A percentile compares a stretch with the other conserved stretches of the same genome.
These are phyloP conservation scores for Prunus fruticosa DNA, from an alignment of 306 rosid species.

Conservation along the genomic window DNA sequence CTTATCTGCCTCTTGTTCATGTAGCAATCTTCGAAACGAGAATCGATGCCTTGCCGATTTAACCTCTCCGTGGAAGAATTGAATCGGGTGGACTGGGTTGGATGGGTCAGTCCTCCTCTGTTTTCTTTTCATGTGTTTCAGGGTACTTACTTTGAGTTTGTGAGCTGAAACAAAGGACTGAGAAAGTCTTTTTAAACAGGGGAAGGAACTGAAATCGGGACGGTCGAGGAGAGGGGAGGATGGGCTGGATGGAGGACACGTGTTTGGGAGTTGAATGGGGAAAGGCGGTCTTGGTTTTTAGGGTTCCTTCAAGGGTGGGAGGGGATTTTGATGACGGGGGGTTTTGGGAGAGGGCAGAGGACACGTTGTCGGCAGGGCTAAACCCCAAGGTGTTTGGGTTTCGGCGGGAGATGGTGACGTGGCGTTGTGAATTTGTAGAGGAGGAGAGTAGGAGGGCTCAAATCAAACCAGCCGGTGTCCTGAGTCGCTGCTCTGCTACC, in stretches of 20 bases:
- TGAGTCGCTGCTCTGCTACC: too few relatives aligned
- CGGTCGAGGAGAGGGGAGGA: neutral
- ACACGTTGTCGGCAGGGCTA: neutral
- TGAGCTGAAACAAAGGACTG: neutral
- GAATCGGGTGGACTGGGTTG: neutral
- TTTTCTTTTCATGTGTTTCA: neutral
- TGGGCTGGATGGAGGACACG: slow-evolving; percentile 5
- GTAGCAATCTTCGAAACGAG: neutral
- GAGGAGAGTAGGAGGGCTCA: too few relatives aligned
- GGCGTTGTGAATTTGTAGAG: too few relatives aligned
- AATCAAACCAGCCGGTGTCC: too few relatives aligned
- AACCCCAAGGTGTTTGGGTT: neutral
- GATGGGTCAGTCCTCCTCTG: too few relatives aligned
- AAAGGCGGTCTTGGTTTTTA: neutral
- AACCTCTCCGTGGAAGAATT: slow-evolving; percentile 17
- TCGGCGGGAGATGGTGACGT: neutral
- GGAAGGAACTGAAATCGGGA: neutral
- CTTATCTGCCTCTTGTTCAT: slow-evolving; percentile 26
- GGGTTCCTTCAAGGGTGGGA: slow-evolving; percentile 9
- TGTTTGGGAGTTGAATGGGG: slow-evolving; percentile 16
- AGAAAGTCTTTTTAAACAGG: neutral
- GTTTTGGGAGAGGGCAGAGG: neutral
- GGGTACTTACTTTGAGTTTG: neutral
- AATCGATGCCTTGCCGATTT: slow-evolving; percentile 16
- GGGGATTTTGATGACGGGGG: neutral